Evolutionary conservation across 495 filamentous ascomycete genomes (phyloP).

Genomic region (Podospora pseudocomata): DNA sequence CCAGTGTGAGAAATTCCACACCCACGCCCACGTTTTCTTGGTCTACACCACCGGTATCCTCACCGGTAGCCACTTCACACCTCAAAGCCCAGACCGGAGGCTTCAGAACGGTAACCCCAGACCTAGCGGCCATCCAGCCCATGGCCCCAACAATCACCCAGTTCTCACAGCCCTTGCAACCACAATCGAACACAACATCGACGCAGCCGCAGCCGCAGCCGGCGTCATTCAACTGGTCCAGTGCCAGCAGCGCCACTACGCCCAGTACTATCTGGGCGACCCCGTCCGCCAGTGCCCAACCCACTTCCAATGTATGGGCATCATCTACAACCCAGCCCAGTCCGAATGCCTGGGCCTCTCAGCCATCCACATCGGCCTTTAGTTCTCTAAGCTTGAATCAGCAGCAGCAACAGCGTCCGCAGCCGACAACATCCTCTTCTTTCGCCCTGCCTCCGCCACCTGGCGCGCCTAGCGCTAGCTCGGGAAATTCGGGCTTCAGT

Average conservation of each 20-base stretch:
- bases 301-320: neutral
- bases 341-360: neutral
- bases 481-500: constrained; percentile 36
- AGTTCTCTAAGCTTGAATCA: constrained; percentile 36
- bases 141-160: constrained; percentile 52
- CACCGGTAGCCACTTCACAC: constrained; percentile 23
- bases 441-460: constrained; percentile 51
- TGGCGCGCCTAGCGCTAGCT: constrained; percentile 3
- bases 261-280: constrained; percentile 37
- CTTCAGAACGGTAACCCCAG: constrained; percentile 56
- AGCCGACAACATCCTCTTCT: constrained; percentile 31
- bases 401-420: constrained; percentile 15
- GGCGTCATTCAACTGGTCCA: constrained; percentile 36
- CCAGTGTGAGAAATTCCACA: constrained; percentile 22
- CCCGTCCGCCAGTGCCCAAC: constrained; percentile 8
- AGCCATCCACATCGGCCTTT: constrained; percentile 23
- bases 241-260: neutral
- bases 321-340: constrained; percentile 14
- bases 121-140: constrained; percentile 45
- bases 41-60: constrained; percentile 45
- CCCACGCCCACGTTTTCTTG: constrained; percentile 54
- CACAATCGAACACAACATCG: constrained; percentile 11
- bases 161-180: constrained; percentile 52
- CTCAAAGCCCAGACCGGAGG: constrained; percentile 40
- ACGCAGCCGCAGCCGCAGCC: constrained; percentile 21